Percentiles rank a stretch among this genome's conserved stretches.
Evolutionary conservation across 768 basidiomycete species (phyloP).

Genomic region (Lepiota venenata): DNA sequence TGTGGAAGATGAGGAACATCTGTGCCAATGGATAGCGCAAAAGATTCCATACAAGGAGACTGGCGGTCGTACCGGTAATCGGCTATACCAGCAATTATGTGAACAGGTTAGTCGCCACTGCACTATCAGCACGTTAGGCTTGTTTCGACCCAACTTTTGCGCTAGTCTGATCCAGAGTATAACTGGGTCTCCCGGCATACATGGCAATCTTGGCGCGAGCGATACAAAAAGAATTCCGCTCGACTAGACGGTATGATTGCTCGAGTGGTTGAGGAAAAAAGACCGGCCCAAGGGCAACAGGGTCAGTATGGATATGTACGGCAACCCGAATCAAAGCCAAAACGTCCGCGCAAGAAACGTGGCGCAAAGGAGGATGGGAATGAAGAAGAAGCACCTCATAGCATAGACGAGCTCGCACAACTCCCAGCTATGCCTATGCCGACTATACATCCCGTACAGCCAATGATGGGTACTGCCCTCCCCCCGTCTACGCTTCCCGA

Average conservation of each 20-base stretch:
- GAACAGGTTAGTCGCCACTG: conserved; percentile 48
- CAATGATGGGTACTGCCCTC: conserved; percentile 1
- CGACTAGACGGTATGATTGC: conserved; percentile 66
- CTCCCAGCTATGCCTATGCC: conserved; percentile 14
- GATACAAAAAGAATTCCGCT: conserved; percentile 79
- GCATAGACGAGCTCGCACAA: conserved; percentile 18
- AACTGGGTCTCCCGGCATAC: conserved; percentile 81
- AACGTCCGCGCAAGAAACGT: conserved; percentile 49
- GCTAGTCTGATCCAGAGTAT: conserved; percentile 68
- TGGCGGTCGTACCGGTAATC: conserved; percentile 78
- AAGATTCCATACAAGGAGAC: conserved; percentile 85
- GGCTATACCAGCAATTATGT: conserved; percentile 77
- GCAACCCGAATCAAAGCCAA: conserved; percentile 66
- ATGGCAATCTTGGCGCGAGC: conserved; percentile 88
- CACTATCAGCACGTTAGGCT: not conserved
- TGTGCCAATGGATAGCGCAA: conserved; percentile 77
- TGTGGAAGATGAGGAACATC: conserved; percentile 68
- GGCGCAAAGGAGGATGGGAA: conserved; percentile 21
- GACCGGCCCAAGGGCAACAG: conserved; percentile 67
- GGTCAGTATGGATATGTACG: conserved; percentile 84
- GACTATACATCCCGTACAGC: conserved; percentile 10
- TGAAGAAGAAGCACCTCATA: conserved; percentile 19
- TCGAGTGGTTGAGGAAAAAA: conserved; percentile 65
- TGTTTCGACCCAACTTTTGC: not conserved
- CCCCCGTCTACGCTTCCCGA: not conserved